phyloP scores from a whole-genome alignment of 1,284 basidiomycete genomes.

The Cryptococcus hybrid region DNA sequence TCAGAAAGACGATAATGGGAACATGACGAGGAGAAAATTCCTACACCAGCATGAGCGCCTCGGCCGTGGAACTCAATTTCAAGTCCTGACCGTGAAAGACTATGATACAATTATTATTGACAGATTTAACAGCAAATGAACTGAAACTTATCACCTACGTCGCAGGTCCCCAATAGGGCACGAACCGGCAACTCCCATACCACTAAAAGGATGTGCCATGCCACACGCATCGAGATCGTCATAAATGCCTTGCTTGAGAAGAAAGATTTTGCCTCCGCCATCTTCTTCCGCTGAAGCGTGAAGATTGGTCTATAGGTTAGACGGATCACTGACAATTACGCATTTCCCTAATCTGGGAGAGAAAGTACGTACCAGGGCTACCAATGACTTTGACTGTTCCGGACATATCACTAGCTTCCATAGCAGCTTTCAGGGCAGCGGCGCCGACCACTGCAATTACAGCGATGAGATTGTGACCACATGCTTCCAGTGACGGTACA shows the following conservation, averaged over 20 bases:
- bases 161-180: slow-evolving; percentile 22
- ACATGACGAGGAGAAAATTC: not conserved
- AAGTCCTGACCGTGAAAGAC: slow-evolving; percentile 23
- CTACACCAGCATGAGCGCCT: slow-evolving; percentile 34
- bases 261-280: slow-evolving; percentile 73
- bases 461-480: slow-evolving; percentile 58
- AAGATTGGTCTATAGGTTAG: too few species aligned
- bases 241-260: slow-evolving; percentile 73
- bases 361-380: slow-evolving; percentile 18
- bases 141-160: slow-evolving; percentile 7
- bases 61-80: slow-evolving; percentile 27
- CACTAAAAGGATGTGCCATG: slow-evolving; percentile 30
- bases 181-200: slow-evolving; percentile 14
- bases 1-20: too few species aligned
- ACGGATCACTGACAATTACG: slow-evolving; percentile 30
- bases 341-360: not conserved
- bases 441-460: slow-evolving; percentile 46
- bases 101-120: slow-evolving; percentile 8
- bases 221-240: slow-evolving; percentile 50
- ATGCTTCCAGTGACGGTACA: slow-evolving; percentile 52
- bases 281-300: slow-evolving; percentile 66
- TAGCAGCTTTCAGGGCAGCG: slow-evolving; percentile 36
- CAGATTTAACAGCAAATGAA: not conserved
- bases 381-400: slow-evolving; percentile 46
- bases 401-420: slow-evolving; percentile 32